phyloP scores from a whole-genome alignment of 2,329 filamentous ascomycete genomes.

The Penicillium olsonii region DNA sequence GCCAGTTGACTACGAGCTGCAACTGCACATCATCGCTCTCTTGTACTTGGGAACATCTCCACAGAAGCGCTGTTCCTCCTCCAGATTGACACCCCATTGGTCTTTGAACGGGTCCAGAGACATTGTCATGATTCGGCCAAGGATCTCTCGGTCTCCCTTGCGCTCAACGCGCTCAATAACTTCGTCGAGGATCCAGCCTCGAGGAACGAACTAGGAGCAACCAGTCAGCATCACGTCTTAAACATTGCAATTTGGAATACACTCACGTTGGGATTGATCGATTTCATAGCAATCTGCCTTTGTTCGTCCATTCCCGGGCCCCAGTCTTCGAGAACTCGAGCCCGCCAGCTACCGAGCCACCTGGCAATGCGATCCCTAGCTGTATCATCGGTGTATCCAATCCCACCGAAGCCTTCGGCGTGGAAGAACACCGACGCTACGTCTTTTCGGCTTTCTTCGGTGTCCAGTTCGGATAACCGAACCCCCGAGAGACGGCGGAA shows the following conservation, averaged over 20 bases:
- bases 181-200: slow-evolving; percentile 91
- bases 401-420: slow-evolving; percentile 64
- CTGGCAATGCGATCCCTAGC: slow-evolving; percentile 67
- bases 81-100: slow-evolving; percentile 58
- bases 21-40: slow-evolving; percentile 90
- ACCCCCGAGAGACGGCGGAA: slow-evolving; percentile 77
- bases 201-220: slow-evolving; percentile 68
- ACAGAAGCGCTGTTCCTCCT: slow-evolving; percentile 80
- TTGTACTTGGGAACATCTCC: slow-evolving; percentile 78
- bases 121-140: slow-evolving; percentile 79
- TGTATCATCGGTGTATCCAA: slow-evolving; percentile 61
- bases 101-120: slow-evolving; percentile 82
- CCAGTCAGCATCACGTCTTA: slow-evolving; percentile 1
- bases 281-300: slow-evolving; percentile 73
- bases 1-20: slow-evolving; percentile 68
- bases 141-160: slow-evolving; percentile 74
- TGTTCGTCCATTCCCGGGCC: slow-evolving; percentile 61
- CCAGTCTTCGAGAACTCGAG: slow-evolving; percentile 76
- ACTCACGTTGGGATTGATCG: slow-evolving; percentile 75
- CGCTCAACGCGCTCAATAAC: slow-evolving; percentile 87
- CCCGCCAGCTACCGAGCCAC: slow-evolving; percentile 81
- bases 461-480: slow-evolving; percentile 63
- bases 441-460: slow-evolving; percentile 63
- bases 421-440: slow-evolving; percentile 78
- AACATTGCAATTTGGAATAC: neutral